phyloP scores from a whole-genome alignment of 768 basidiomycete genomes.

The Boletus reticulatus region DNA sequence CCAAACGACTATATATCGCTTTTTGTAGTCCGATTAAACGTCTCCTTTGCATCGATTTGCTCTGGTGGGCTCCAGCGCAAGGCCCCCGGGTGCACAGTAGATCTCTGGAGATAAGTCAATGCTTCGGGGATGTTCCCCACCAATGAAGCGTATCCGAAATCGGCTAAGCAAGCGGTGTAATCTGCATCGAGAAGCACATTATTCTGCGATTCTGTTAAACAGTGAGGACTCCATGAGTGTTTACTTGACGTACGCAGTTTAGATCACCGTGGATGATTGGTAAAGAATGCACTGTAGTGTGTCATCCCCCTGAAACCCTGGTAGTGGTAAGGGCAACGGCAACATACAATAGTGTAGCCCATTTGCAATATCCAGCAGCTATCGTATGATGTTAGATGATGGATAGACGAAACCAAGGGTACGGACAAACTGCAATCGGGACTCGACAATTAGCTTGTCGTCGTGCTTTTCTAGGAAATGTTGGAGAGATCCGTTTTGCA shows the following conservation, averaged over 20 bases:
- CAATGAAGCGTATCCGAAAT: slow-evolving; percentile 26
- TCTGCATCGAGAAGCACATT: slow-evolving; percentile 12
- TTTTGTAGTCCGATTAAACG: neutral
- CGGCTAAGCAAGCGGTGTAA: slow-evolving; percentile 37
- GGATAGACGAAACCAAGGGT: neutral
- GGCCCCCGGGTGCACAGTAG: neutral
- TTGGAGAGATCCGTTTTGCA: neutral
- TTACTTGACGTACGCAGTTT: neutral
- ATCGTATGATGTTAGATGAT: neutral
- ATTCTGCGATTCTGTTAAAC: neutral
- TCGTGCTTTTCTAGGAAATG: neutral
- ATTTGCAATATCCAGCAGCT: slow-evolving; percentile 14
- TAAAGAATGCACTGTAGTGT: neutral
- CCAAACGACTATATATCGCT: slow-evolving; percentile 19
- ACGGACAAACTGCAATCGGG: neutral
- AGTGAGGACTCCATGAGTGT: neutral
- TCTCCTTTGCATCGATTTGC: slow-evolving; percentile 22
- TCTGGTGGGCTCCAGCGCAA: slow-evolving; percentile 3
- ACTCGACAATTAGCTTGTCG: neutral
- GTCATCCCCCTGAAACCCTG: neutral
- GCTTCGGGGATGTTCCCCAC: too few species aligned
- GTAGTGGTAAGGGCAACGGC: neutral
- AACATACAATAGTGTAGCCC: slow-evolving; percentile 17
- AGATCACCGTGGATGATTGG: neutral
- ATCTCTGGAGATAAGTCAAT: neutral